phyloP scores from a whole-genome alignment of 768 basidiomycete genomes.

The Pisolithus microcarpus region DNA sequence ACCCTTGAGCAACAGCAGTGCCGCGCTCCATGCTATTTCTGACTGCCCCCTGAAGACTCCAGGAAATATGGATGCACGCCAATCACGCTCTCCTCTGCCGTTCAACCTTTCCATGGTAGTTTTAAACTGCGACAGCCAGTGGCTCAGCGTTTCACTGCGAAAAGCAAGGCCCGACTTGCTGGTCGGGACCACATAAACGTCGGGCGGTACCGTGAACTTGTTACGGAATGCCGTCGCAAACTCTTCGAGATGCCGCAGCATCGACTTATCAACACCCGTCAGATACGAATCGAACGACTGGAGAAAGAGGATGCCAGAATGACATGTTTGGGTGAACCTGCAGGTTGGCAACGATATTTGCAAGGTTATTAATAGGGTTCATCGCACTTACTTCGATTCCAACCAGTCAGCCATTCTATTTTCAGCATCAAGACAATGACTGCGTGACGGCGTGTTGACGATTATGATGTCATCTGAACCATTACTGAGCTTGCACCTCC shows the following conservation, averaged over 20 bases:
- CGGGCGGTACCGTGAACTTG: neutral
- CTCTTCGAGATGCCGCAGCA: neutral
- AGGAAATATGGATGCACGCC: neutral
- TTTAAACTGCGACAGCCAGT: neutral
- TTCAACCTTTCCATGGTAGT: neutral
- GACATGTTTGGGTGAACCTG: neutral
- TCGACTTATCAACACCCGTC: neutral
- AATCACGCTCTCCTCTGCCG: neutral
- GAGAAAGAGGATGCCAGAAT: neutral
- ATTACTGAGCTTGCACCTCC: neutral
- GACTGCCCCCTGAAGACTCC: neutral
- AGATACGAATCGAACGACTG: neutral
- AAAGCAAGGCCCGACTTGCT: neutral
- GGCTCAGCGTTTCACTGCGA: neutral
- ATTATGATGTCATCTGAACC: neutral
- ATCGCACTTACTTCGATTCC: neutral
- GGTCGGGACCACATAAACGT: neutral
- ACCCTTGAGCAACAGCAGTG: too few relatives aligned
- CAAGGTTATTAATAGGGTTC: neutral
- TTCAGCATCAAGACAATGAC: neutral
- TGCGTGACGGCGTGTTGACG: neutral
- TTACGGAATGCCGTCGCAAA: neutral
- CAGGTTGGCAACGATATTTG: too few relatives aligned
- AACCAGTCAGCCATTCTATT: neutral
- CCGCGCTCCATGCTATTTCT: neutral